Conservation (phyloP, 495 filamentous ascomycete species). For the Aspergillus avenaceus region DNA sequence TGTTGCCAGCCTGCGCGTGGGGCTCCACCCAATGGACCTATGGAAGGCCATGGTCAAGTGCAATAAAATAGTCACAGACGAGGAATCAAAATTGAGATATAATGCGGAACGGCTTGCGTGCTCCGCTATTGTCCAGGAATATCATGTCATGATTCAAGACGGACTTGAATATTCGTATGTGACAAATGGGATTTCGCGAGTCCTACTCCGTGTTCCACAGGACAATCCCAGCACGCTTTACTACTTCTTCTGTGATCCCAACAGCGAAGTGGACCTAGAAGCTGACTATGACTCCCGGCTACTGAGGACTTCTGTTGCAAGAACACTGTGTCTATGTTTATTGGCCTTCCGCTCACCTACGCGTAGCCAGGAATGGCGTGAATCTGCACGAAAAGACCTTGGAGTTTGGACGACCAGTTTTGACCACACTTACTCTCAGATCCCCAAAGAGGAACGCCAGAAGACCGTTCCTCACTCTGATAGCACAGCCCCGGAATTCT, state of each 20-base stretch:
- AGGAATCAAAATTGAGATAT: background rate
- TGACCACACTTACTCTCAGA: slow-evolving; percentile 16
- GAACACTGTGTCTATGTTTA: slow-evolving; percentile 25
- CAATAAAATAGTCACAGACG: background rate
- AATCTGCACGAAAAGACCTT: slow-evolving; percentile 14
- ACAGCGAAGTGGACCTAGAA: slow-evolving; percentile 20
- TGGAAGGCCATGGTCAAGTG: background rate
- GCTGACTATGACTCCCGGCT: background rate
- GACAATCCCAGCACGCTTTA: slow-evolving; percentile 32
- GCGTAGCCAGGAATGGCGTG: slow-evolving; percentile 29
- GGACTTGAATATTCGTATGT: slow-evolving; percentile 27
- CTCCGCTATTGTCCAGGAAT: slow-evolving; percentile 21
- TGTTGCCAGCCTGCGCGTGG: background rate
- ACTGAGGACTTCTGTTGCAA: slow-evolving; percentile 16
- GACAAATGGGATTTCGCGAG: slow-evolving; percentile 23
- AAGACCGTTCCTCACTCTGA: too few relatives aligned
- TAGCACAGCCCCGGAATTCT: slow-evolving; percentile 6
- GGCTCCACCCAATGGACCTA: background rate
- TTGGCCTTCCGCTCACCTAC: slow-evolving; percentile 21
- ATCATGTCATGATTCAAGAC: slow-evolving; percentile 23
- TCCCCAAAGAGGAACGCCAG: slow-evolving; percentile 16
- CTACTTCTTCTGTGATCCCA: slow-evolving; percentile 34
- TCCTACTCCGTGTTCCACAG: slow-evolving; percentile 29
- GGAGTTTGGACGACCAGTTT: slow-evolving; percentile 22
- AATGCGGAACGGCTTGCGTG: background rate